Conservation (phyloP, 306 rosid species). For the Luffa acutangula region DNA sequence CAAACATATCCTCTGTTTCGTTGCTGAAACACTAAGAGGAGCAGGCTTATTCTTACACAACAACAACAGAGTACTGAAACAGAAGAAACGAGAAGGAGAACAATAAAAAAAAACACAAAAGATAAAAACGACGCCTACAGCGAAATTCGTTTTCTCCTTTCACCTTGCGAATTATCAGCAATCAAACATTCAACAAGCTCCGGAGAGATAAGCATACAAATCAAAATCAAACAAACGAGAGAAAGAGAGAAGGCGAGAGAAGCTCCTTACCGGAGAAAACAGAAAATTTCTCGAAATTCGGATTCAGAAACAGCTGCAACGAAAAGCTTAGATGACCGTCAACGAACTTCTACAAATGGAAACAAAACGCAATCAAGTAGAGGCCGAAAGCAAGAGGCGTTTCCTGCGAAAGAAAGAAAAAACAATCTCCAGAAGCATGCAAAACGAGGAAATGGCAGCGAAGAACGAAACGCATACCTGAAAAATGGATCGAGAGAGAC, state of each 20-base stretch:
- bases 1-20: neutral
- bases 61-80: neutral
- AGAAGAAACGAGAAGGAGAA: neutral
- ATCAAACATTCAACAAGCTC: neutral
- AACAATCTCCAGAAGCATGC: neutral
- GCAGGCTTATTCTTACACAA: neutral
- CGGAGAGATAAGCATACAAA: neutral
- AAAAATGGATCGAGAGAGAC: neutral
- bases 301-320: neutral
- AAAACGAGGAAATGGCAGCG: neutral
- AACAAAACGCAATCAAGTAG: neutral
- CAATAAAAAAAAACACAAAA: neutral
- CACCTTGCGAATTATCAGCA: neutral
- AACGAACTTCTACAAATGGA: slow-evolving; percentile 18
- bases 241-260: neutral
- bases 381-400: neutral
- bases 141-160: neutral
- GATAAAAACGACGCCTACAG: neutral
- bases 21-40: neutral
- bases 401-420: neutral
- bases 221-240: neutral
- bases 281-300: neutral
- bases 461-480: neutral
- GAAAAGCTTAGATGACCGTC: slow-evolving; percentile 23
- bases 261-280: neutral